A percentile compares a stretch with the other conserved stretches of the same genome.
phyloP scores from a whole-genome alignment of 106 monocot species.

The Agapanthus africanus region DNA sequence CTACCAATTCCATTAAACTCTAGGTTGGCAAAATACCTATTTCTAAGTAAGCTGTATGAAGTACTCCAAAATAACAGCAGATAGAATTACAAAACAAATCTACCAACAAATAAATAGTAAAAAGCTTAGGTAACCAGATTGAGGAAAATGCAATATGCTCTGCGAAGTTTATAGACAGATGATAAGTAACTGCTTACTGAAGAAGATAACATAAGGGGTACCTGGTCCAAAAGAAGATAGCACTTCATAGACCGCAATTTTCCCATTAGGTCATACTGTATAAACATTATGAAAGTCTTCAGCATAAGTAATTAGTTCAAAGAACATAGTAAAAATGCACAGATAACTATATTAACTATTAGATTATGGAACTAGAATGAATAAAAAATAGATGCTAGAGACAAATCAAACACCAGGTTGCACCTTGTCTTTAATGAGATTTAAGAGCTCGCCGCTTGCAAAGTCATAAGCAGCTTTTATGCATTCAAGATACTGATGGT shows the following conservation, averaged over 20 bases:
- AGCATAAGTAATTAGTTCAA: constrained; percentile 13
- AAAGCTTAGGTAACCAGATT: too few species aligned
- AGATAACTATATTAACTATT: background rate
- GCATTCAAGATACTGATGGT: constrained; percentile 88
- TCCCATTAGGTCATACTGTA: constrained; percentile 81
- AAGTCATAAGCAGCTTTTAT: constrained; percentile 89
- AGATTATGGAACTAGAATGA: background rate
- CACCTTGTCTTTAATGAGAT: constrained; percentile 94
- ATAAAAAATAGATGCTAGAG: background rate
- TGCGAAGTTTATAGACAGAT: too few species aligned
- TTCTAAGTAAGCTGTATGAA: too few species aligned
- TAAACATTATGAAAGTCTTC: background rate
- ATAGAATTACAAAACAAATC: too few species aligned
- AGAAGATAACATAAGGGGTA: background rate
- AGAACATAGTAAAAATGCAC: background rate
- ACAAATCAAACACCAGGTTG: background rate
- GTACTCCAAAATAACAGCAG: too few species aligned
- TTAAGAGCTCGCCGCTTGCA: constrained; percentile 86
- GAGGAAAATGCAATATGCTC: too few species aligned
- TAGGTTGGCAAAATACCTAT: too few species aligned
- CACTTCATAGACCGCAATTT: constrained; percentile 84
- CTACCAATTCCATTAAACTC: too few species aligned
- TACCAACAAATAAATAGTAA: too few species aligned
- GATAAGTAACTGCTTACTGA: background rate
- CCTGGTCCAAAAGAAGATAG: constrained; percentile 50